Conservation (phyloP, 306 rosid species). For the Mimosa pudica region DNA sequence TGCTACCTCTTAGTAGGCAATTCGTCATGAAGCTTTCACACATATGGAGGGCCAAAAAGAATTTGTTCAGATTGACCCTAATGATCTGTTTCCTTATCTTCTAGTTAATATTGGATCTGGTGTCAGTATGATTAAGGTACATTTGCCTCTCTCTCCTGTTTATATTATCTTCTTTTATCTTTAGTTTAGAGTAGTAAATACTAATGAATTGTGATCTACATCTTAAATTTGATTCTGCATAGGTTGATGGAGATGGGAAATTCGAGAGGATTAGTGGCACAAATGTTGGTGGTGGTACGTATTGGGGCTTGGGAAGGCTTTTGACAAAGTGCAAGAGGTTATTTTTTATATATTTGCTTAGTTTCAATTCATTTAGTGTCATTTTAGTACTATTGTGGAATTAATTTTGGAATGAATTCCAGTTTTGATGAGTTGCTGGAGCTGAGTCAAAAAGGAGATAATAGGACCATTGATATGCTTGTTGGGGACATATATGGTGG, state of each 20-base stretch:
- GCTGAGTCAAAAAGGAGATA: constrained; percentile 96
- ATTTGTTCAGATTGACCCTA: constrained; percentile 93
- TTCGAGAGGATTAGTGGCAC: constrained; percentile 97
- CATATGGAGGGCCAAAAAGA: constrained; percentile 95
- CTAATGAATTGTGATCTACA: constrained; percentile 27
- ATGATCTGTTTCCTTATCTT: constrained; percentile 89
- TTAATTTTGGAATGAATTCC: constrained; percentile 47
- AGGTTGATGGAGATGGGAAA: constrained; percentile 99
- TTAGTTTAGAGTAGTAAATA: constrained; percentile 30
- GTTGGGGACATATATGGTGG: constrained; percentile 99
- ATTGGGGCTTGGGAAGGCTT: constrained; percentile 97
- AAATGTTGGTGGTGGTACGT: constrained; percentile 99
- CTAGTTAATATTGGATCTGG: constrained; percentile 99
- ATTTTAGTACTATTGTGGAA: constrained; percentile 26
- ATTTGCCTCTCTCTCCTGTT: constrained; percentile 17
- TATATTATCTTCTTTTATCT: constrained; percentile 34
- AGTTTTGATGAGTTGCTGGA: constrained; percentile 98
- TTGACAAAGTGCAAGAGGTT: constrained; percentile 97
- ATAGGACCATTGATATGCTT: constrained; percentile 93
- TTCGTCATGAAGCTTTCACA: constrained; percentile 99
- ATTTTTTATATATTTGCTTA: constrained; percentile 22
- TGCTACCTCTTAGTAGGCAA: constrained; percentile 85
- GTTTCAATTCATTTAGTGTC: constrained; percentile 24
- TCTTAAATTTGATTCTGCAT: constrained; percentile 31
- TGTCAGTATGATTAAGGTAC: constrained; percentile 97